These are phyloP conservation scores for Coelastrella sp. DNA, from an alignment of 139 green algal species.

Conservation along the genomic window DNA sequence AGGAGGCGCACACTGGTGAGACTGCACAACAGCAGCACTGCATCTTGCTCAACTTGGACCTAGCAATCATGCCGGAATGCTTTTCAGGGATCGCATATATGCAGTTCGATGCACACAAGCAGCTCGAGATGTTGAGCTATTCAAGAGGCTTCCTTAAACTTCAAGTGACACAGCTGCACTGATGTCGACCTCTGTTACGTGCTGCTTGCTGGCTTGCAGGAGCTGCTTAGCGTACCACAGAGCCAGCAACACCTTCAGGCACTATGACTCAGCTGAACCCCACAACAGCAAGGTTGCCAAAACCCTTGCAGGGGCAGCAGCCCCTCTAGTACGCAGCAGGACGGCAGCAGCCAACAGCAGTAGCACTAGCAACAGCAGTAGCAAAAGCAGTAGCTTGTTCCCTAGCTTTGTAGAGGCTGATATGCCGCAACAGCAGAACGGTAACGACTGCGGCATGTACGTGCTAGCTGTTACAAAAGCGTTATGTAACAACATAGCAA, in stretches of 20 bases:
- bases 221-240: slow-evolving; percentile 64
- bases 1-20: slow-evolving; percentile 74
- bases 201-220: slow-evolving; percentile 30
- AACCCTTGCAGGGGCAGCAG: slow-evolving; percentile 23
- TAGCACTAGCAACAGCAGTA: not conserved
- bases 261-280: slow-evolving; percentile 70
- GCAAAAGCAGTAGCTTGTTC: not conserved
- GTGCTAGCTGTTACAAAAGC: slow-evolving; percentile 68
- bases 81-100: too few species aligned
- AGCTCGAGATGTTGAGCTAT: not conserved
- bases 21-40: not conserved
- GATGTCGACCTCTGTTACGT: not conserved
- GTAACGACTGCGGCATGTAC: slow-evolving; percentile 81
- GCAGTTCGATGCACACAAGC: too few species aligned
- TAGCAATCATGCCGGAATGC: too few species aligned
- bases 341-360: not conserved
- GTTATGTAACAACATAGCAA: slow-evolving; percentile 28
- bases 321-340: not conserved
- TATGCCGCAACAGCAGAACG: slow-evolving; percentile 74
- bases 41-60: not conserved
- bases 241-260: slow-evolving; percentile 52
- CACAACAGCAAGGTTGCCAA: slow-evolving; percentile 53
- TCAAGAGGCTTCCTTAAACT: not conserved
- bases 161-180: not conserved
- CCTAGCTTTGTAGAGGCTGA: slow-evolving; percentile 16